phyloP scores from a whole-genome alignment of 192 early-diverging fungal genomes.

The Podochytrium sp. region DNA sequence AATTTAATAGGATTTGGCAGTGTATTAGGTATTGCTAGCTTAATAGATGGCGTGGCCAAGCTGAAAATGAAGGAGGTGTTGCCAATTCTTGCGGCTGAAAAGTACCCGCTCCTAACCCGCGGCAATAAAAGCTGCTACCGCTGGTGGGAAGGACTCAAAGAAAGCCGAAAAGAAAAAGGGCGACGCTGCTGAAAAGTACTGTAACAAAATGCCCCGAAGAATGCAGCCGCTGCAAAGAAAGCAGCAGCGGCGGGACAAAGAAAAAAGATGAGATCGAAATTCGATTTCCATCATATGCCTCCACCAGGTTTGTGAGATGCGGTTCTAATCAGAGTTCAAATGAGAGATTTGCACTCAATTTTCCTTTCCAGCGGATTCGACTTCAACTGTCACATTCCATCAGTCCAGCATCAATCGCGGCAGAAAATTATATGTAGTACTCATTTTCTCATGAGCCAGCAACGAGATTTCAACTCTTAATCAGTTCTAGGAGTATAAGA shows the following conservation, averaged over 20 bases:
- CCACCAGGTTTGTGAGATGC: too few relatives aligned
- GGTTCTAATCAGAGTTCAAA: too few relatives aligned
- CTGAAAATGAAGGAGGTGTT: too few relatives aligned
- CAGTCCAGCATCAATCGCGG: slow-evolving; percentile 59
- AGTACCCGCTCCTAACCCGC: slow-evolving; percentile 42
- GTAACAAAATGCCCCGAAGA: background rate
- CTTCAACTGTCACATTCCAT: slow-evolving; percentile 64
- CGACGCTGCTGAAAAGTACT: background rate
- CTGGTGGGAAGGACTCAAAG: slow-evolving; percentile 41
- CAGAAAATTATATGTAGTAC: slow-evolving; percentile 59
- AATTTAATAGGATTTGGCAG: too few relatives aligned
- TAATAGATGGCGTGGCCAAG: too few relatives aligned
- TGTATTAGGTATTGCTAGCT: too few relatives aligned
- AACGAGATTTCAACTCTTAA: too few relatives aligned
- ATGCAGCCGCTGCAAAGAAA: background rate
- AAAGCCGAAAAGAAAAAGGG: slow-evolving; percentile 38
- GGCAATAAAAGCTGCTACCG: slow-evolving; percentile 26
- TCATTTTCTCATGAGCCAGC: too few relatives aligned
- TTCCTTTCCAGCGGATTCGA: slow-evolving; percentile 74
- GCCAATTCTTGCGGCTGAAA: slow-evolving; percentile 63
- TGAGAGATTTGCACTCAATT: too few relatives aligned
- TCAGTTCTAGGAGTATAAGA: too few relatives aligned
- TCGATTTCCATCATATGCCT: too few relatives aligned
- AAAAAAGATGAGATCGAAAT: slow-evolving; percentile 74
- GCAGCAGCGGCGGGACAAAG: slow-evolving; percentile 45